phyloP scores from a whole-genome alignment of 208 protist species.

The Angomonas ambiguus region DNA sequence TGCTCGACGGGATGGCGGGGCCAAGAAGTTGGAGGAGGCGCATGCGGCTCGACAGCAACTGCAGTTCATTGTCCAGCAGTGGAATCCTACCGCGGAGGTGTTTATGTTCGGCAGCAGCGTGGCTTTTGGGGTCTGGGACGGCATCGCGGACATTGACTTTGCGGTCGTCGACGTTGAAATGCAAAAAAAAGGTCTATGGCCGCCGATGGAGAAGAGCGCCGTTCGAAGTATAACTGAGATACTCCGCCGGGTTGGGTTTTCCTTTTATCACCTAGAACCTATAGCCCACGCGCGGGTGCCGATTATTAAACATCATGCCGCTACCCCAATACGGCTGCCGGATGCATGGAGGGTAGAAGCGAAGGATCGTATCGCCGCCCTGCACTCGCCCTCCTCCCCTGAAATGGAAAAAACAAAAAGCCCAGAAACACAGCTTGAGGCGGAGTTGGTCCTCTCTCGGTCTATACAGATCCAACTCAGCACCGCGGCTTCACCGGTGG shows the following conservation, averaged over 20 bases:
- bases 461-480: slow-evolving; percentile 68
- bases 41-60: slow-evolving; percentile 78
- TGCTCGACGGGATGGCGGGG: slow-evolving; percentile 66
- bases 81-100: slow-evolving; percentile 64
- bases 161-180: slow-evolving; percentile 78
- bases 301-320: slow-evolving; percentile 90
- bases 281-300: slow-evolving; percentile 84
- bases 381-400: not conserved
- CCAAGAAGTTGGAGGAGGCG: slow-evolving; percentile 68
- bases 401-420: not conserved
- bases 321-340: slow-evolving; percentile 48
- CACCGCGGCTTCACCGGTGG: slow-evolving; percentile 30
- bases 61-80: slow-evolving; percentile 69
- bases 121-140: slow-evolving; percentile 83
- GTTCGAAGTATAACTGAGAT: slow-evolving; percentile 84
- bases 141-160: slow-evolving; percentile 87
- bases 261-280: slow-evolving; percentile 76
- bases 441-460: slow-evolving; percentile 65
- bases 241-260: slow-evolving; percentile 78
- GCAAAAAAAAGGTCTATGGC: slow-evolving; percentile 61
- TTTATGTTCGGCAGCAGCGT: slow-evolving; percentile 87
- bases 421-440: slow-evolving; percentile 30
- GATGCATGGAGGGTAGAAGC: not conserved
- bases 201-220: slow-evolving; percentile 71
- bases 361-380: not conserved